Conservation (phyloP, 306 rosid genomes). For the Vigna hirtella region DNA sequence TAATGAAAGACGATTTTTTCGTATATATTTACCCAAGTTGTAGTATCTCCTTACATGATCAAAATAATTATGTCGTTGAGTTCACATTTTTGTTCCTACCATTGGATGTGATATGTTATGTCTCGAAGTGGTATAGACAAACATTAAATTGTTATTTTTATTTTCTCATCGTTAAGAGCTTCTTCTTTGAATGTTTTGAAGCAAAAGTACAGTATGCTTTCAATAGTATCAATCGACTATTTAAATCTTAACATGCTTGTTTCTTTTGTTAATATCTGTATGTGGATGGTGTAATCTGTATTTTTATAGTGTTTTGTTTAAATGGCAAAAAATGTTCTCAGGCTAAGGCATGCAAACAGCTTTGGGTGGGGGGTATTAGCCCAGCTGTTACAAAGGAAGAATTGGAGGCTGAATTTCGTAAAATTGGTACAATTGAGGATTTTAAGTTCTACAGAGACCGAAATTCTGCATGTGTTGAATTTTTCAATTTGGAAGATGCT, state of each 20-base stretch:
- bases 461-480: conserved; percentile 92
- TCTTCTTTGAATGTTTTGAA: conserved; percentile 7
- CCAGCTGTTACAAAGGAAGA: conserved; percentile 80
- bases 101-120: background rate
- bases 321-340: conserved; percentile 52
- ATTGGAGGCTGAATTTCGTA: conserved; percentile 78
- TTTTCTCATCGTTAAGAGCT: background rate
- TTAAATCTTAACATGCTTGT: conserved; percentile 6
- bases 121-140: background rate
- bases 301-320: conserved; percentile 32
- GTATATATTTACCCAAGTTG: background rate
- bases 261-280: background rate
- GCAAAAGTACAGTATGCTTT: background rate
- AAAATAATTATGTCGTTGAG: background rate
- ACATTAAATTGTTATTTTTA: background rate
- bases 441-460: conserved; percentile 84
- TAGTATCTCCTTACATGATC: background rate
- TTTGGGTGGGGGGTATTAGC: conserved; percentile 99
- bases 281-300: background rate
- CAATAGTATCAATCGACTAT: background rate
- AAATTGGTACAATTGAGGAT: conserved; percentile 89
- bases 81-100: background rate
- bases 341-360: conserved; percentile 88
- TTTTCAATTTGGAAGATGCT: conserved; percentile 84
- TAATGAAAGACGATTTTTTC: background rate